Base-by-base conservation (phyloP, 1,284 basidiomycete genomes). In the Fomes fomentarius region DNA sequence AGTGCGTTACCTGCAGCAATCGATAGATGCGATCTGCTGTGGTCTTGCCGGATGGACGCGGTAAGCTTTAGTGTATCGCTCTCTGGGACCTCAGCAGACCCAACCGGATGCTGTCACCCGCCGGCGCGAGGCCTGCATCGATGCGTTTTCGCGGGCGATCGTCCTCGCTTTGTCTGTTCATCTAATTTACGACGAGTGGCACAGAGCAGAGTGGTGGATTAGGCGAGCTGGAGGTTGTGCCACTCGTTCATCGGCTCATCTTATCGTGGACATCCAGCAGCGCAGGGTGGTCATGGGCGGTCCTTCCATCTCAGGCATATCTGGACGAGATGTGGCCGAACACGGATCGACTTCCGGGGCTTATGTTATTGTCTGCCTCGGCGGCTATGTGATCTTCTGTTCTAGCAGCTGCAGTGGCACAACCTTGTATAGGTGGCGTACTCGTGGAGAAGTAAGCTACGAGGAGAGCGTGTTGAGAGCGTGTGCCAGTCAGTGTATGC, bases 1-100 rank as follows among this genome's bases (percentile, higher is more conserved):
- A 35, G 50, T 39, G 57, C 51, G 47, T n/a, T 38, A 21, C 37
- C 35, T 37, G 35, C 35, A 37, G 24, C 45, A 44, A 56, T 55
- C 57, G 57, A 59, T 59, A 52, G 50, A 52, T 55, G 57, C 43
- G 54, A 59, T 59, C 53, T 56, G 57, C 53, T 37, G 43, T 10
- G 12, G 38, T 59, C 53, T 44, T 51, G 35, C 54, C 50, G 57
- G 44, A 47, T 44, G 43, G 51, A 47, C 26, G 50, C 54, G 54
- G 57, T 50, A 59, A 53, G 57, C 57, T 59, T 59, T 59, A 53
- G 54, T 10, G 17, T 39, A 15, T n/a, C n/a, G n/a, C n/a, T n/a
- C n/a, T n/a, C n/a, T 33, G 19, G 43, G 21, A 40, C 47, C 57
- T 56, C 53, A 56, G 54, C 53, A 56, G 44, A 54, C 57, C 54